Conservation (phyloP, 1,139 yeast genomes). For the Kodamaea fungicola region DNA sequence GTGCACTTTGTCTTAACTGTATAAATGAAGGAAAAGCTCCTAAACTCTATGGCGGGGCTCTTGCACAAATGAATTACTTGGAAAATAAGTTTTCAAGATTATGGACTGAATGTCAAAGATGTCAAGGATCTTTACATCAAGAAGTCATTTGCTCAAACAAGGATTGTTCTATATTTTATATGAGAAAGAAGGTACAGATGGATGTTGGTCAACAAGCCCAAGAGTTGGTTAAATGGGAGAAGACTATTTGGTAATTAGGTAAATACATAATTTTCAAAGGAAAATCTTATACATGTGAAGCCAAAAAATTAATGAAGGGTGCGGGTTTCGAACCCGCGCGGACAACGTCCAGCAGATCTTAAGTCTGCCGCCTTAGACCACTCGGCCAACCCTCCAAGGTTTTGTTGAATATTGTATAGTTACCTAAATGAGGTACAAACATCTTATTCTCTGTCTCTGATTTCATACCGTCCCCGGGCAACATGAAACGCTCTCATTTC, state of each 20-base stretch:
- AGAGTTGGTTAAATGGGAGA: constrained; percentile 73
- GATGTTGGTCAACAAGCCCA: constrained; percentile 68
- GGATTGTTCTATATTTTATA: constrained; percentile 96
- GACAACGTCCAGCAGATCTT: constrained; percentile 56
- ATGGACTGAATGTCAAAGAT: constrained; percentile 98
- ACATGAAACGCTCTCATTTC: too few relatives aligned
- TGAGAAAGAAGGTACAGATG: constrained; percentile 94
- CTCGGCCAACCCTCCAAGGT: constrained; percentile 46
- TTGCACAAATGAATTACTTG: constrained; percentile 74
- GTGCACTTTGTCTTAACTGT: constrained; percentile 84
- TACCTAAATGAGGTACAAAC: too few relatives aligned
- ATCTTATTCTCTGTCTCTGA: too few relatives aligned
- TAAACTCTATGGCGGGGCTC: constrained; percentile 70
- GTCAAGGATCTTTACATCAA: constrained; percentile 94
- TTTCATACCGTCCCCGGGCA: too few relatives aligned
- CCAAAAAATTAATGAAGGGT: constrained; percentile 52
- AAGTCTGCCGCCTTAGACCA: constrained; percentile 57
- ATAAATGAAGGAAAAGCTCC: constrained; percentile 57
- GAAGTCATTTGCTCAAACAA: constrained; percentile 93
- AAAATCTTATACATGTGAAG: too few relatives aligned
- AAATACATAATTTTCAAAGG: too few relatives aligned
- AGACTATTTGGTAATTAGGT: constrained; percentile 47
- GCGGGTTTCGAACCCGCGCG: constrained; percentile 90
- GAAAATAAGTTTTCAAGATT: constrained; percentile 82
- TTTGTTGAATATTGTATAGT: too few relatives aligned